Evolutionary conservation across 1,139 yeast genomes (phyloP), one percentile per base, ranked within the genome.

Genomic region (Geotrichum citri-aurantii): DNA sequence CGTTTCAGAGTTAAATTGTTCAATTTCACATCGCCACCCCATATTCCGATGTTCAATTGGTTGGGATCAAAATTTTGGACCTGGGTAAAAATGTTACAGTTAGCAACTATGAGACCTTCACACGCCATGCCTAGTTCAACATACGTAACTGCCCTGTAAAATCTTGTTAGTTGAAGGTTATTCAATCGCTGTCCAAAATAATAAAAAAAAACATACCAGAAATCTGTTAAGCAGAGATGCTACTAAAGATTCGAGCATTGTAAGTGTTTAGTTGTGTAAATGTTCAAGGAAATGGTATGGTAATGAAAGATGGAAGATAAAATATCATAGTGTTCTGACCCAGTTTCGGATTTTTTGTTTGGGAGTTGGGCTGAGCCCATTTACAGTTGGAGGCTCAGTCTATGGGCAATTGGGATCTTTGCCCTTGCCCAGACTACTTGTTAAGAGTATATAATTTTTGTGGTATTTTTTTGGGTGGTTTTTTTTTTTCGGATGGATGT

Each of bases 41-140:
- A 92, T 48, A 93, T 91, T 1, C 98, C 99, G 58, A 93, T 92
- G 67, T 93, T 91, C 69, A 93, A 77, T 69, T 92, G 97, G 65
- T 88, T 88, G n/a, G 97, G 93, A 73, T 93, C 99, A 69, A 93
- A 93, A 72, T 93, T 88, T 74, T 95, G 96, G 56, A 93, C 92
- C 74, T 93, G 88, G 21, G 86, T 79, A 3, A 89, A 89, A 65
- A 66, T 48, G 23, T 23, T 46, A 40, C 29, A 24, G 37, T 33
- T 23, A 12, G 48, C 3, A 8, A 17, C 11, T 19, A 26, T 26
- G 29, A 26, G 29, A n/a, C 21, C 17, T 6, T 10, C 44, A 5
- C 44, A 37, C 44, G 19, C 7, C 8, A 19, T n/a, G 2, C 10
- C 21, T 17, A 37, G 11, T 21, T 24, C 26, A 46, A 50, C 54